A percentile compares a stretch with the other conserved stretches of the same genome.
phyloP scores from a whole-genome alignment of 768 basidiomycete species.

The Cystobasidium onofrii region DNA sequence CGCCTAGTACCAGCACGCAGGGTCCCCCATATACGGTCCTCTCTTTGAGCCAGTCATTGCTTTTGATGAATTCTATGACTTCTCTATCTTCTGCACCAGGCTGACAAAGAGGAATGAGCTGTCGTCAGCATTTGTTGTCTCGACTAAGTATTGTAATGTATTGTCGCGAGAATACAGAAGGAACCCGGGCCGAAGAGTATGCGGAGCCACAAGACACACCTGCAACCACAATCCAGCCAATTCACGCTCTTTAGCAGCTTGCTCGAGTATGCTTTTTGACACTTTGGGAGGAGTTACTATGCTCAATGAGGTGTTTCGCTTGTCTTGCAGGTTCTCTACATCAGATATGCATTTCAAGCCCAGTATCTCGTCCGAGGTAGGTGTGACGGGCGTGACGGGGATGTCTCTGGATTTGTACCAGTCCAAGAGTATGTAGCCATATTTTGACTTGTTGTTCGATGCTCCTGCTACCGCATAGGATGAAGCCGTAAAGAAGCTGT shows the following conservation, averaged over 20 bases:
- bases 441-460: conserved; percentile 21
- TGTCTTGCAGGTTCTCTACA: conserved; percentile 1
- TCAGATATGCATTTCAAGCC: conserved; percentile 4
- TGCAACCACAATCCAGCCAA: conserved; percentile 26
- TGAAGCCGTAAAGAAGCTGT: not conserved
- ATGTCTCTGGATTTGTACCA: conserved; percentile 23
- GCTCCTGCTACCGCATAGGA: conserved; percentile 27
- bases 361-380: not conserved
- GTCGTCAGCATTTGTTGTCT: not conserved
- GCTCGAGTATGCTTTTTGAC: conserved; percentile 2
- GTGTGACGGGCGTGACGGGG: conserved; percentile 22
- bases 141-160: no score
- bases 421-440: conserved; percentile 16
- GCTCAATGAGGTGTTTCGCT: not conserved
- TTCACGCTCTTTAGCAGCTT: not conserved
- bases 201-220: not conserved
- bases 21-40: conserved; percentile 25
- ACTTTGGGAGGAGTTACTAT: conserved; percentile 30
- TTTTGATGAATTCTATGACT: conserved; percentile 5
- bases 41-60: conserved; percentile 20
- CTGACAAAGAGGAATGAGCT: no score
- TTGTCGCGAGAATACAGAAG: no score
- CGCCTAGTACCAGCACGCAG: conserved; percentile 24
- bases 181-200: not conserved
- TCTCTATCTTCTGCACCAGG: conserved; percentile 18